These are phyloP conservation scores for Aspergillus ochraceoroseus DNA, from an alignment of 2,329 filamentous ascomycete genomes.

Conservation along the genomic window DNA sequence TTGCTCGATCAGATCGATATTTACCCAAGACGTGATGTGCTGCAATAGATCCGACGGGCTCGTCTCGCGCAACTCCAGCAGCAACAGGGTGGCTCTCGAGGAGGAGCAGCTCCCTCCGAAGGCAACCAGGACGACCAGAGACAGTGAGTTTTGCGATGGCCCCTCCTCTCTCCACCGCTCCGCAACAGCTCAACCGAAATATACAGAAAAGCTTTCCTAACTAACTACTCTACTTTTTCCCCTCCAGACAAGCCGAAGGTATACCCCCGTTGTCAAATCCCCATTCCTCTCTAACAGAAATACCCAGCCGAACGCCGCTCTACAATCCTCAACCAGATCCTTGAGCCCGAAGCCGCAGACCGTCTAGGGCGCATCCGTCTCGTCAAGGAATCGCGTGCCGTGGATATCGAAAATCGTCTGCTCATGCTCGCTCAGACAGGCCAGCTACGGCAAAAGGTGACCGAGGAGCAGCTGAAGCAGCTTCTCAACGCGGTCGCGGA, in stretches of 20 bases:
- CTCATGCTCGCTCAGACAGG: constrained; percentile 86
- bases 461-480: constrained; percentile 89
- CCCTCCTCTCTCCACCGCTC: neutral
- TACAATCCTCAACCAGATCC: constrained; percentile 78
- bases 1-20: too few species aligned
- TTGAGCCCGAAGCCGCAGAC: constrained; percentile 88
- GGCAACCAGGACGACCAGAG: constrained; percentile 59
- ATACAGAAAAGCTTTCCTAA: neutral
- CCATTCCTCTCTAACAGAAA: constrained; percentile 1
- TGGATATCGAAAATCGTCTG: constrained; percentile 84
- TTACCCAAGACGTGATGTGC: constrained; percentile 14
- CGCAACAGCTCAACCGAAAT: too few species aligned
- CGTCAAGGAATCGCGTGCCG: constrained; percentile 86
- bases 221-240: constrained; percentile 4
- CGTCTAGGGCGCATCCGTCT: constrained; percentile 89
- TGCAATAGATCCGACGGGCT: constrained; percentile 73
- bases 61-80: constrained; percentile 93
- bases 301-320: constrained; percentile 32
- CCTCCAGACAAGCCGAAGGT: constrained; percentile 33
- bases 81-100: constrained; percentile 53
- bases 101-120: constrained; percentile 47
- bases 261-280: constrained; percentile 11
- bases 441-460: constrained; percentile 81
- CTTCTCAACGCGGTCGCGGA: constrained; percentile 80
- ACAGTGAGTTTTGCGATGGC: constrained; percentile 49